Evolutionary conservation across 2,329 filamentous ascomycete species (phyloP).

Genomic region (Xylariaceae sp.): DNA sequence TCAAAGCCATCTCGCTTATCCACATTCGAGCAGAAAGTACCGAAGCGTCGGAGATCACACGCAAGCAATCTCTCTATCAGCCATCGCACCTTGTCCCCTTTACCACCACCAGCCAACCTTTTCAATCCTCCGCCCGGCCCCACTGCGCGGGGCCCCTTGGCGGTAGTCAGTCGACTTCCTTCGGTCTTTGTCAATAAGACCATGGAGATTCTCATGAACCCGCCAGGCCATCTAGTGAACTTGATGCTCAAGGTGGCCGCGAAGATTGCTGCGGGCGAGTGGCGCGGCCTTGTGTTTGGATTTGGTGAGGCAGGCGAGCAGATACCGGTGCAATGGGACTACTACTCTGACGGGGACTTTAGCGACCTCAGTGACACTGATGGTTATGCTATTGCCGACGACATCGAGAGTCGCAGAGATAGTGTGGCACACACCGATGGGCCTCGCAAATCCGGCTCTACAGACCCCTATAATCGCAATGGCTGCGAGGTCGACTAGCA

Average conservation of each 20-base stretch:
- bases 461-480: slow-evolving; percentile 24
- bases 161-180: slow-evolving; percentile 48
- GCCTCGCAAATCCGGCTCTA: slow-evolving; percentile 2
- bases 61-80: slow-evolving; percentile 46
- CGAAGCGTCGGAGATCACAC: slow-evolving; percentile 51
- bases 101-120: slow-evolving; percentile 63
- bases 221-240: slow-evolving; percentile 71
- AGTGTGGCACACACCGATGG: slow-evolving; percentile 15
- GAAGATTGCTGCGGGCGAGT: slow-evolving; percentile 61
- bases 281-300: slow-evolving; percentile 55
- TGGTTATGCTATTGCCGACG: slow-evolving; percentile 27
- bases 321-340: slow-evolving; percentile 58
- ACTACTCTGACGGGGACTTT: slow-evolving; percentile 52
- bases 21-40: slow-evolving; percentile 34
- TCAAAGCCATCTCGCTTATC: slow-evolving; percentile 21
- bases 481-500: slow-evolving; percentile 34
- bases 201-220: slow-evolving; percentile 68
- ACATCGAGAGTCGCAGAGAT: slow-evolving; percentile 18
- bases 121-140: slow-evolving; percentile 46
- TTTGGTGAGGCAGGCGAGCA: slow-evolving; percentile 48
- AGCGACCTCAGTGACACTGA: slow-evolving; percentile 53
- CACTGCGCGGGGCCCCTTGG: slow-evolving; percentile 37
- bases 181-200: slow-evolving; percentile 70
- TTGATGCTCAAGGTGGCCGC: slow-evolving; percentile 79
- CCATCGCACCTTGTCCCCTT: slow-evolving; percentile 57